These are phyloP conservation scores for Aspergillus eucalypticola DNA, from an alignment of 2,329 filamentous ascomycete species.

Conservation along the genomic window DNA sequence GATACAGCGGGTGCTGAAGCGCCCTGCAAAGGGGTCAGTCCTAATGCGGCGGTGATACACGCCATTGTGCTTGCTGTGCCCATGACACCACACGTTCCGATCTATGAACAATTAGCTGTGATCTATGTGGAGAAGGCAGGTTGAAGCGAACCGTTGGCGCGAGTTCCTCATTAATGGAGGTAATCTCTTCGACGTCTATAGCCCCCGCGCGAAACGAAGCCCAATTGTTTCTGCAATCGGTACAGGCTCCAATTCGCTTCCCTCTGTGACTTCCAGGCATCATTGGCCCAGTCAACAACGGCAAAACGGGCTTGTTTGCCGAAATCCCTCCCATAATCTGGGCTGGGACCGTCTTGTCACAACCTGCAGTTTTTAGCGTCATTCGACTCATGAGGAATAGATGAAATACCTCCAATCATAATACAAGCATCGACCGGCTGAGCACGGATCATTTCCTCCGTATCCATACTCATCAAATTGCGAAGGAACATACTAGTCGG, in stretches of 20 bases:
- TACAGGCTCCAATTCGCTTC: conserved; percentile 67
- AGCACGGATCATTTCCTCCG: conserved; percentile 72
- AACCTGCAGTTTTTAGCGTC: conserved; percentile 48
- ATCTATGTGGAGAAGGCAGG: too few relatives aligned
- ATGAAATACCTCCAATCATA: conserved; percentile 60
- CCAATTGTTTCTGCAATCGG: conserved; percentile 73
- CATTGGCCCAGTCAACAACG: conserved; percentile 72
- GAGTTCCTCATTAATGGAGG: conserved; percentile 68
- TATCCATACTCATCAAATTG: conserved; percentile 77
- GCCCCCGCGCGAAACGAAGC: conserved; percentile 65
- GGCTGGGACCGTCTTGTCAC: conserved; percentile 72
- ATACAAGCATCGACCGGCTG: conserved; percentile 70
- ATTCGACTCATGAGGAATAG: rapidly evolving
- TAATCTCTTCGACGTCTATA: conserved; percentile 71
- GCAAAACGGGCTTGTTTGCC: conserved; percentile 69
- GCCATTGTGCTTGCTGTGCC: conserved; percentile 60
- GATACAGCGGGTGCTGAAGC: conserved; percentile 57
- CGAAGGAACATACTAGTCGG: conserved; percentile 74
- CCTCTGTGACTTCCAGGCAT: conserved; percentile 69
- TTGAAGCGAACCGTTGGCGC: conserved; percentile 61
- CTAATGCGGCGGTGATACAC: conserved; percentile 53
- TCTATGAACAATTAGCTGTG: conserved; percentile 18
- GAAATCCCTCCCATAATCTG: conserved; percentile 75
- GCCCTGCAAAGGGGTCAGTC: conserved; percentile 54
- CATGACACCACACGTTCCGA: conserved; percentile 58